Evolutionary conservation across 1,139 yeast genomes (phyloP).

Genomic region (Geotrichum carabidarum): DNA sequence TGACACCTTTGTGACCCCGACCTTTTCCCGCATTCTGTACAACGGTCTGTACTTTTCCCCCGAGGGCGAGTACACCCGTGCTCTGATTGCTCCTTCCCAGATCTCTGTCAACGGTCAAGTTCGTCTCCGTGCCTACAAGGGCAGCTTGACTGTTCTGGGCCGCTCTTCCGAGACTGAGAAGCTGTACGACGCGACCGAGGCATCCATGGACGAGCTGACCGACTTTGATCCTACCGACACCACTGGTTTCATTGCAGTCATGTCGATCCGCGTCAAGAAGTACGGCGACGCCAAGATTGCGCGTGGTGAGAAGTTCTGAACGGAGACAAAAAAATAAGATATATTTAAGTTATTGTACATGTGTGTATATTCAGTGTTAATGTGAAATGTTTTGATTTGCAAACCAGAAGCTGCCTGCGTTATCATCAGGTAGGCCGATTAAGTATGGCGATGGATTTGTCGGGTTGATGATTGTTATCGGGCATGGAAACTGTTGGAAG

Average conservation of each 20-base stretch:
- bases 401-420: no score
- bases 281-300: slow-evolving; percentile 93
- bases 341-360: slow-evolving; percentile 2
- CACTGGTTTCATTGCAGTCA: slow-evolving; percentile 94
- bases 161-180: slow-evolving; percentile 94
- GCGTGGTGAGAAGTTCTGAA: slow-evolving; percentile 53
- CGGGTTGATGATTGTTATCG: no score
- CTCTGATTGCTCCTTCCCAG: slow-evolving; percentile 92
- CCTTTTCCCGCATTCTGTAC: slow-evolving; percentile 85
- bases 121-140: slow-evolving; percentile 91
- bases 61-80: slow-evolving; percentile 92
- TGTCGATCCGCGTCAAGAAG: slow-evolving; percentile 95
- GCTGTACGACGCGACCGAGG: slow-evolving; percentile 94
- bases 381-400: background rate
- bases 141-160: slow-evolving; percentile 75
- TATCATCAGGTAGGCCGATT: no score
- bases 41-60: slow-evolving; percentile 98
- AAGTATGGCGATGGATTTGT: no score
- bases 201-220: slow-evolving; percentile 98
- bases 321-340: background rate
- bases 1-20: slow-evolving; percentile 90
- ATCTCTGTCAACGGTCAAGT: slow-evolving; percentile 93
- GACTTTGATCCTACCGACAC: slow-evolving; percentile 98
- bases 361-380: background rate
- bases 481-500: background rate